A percentile compares a stretch with the other conserved stretches of the same genome.
Conservation (phyloP, 306 rosid genomes). For the Cucurbita argyrosperma region DNA sequence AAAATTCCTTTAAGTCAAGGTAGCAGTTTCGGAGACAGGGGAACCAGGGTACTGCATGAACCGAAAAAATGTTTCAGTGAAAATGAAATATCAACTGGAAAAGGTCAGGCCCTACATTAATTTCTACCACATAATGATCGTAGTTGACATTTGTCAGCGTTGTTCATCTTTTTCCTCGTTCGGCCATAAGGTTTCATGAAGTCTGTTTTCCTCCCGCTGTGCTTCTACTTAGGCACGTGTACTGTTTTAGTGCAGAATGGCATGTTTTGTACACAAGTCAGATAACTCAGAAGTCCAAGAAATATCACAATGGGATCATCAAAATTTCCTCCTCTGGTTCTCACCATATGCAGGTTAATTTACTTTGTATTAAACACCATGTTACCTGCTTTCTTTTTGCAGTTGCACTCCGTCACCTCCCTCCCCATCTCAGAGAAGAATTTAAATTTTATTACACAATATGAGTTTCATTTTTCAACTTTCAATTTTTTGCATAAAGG, state of each 20-base stretch:
- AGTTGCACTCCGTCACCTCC: background rate
- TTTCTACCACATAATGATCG: background rate
- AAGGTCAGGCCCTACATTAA: background rate
- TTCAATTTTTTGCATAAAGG: background rate
- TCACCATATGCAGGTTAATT: conserved; percentile 10
- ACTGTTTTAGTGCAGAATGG: conserved; percentile 15
- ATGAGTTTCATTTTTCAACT: background rate
- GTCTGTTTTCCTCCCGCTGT: background rate
- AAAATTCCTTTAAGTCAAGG: conserved; percentile 14
- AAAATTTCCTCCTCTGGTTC: conserved; percentile 15
- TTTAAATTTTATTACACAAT: background rate
- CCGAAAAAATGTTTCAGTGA: conserved; percentile 1
- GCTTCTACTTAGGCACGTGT: background rate
- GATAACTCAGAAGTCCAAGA: conserved; percentile 22
- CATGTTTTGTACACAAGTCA: conserved; percentile 16
- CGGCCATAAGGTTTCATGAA: background rate
- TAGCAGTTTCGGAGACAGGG: conserved; percentile 12
- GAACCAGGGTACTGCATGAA: conserved; percentile 19
- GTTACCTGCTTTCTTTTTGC: background rate
- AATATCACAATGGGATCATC: conserved; percentile 15
- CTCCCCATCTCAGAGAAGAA: background rate
- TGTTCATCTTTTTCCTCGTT: background rate
- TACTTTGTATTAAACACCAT: background rate
- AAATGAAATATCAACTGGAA: conserved; percentile 1
- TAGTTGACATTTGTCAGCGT: background rate